phyloP scores from a whole-genome alignment of 108 stramenopile species.

The Skeletonema grethae region DNA sequence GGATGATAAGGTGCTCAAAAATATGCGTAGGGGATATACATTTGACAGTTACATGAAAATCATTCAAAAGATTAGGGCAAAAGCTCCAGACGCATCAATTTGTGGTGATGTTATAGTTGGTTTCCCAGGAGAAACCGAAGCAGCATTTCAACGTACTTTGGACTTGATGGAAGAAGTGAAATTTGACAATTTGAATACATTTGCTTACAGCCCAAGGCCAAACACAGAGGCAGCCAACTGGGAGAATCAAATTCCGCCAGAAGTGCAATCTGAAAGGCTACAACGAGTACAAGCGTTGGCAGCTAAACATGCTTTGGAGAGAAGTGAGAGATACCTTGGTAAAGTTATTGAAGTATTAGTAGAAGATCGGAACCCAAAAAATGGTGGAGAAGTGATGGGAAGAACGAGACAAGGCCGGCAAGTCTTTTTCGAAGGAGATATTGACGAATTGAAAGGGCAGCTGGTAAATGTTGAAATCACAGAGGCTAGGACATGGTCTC shows the following conservation, averaged over 20 bases:
- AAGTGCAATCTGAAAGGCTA: slow-evolving; percentile 88
- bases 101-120: slow-evolving; percentile 86
- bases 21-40: slow-evolving; percentile 92
- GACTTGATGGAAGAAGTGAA: slow-evolving; percentile 79
- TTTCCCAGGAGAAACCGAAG: slow-evolving; percentile 90
- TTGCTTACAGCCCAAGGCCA: slow-evolving; percentile 64
- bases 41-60: slow-evolving; percentile 90
- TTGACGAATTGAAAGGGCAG: slow-evolving; percentile 73
- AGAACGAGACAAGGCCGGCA: slow-evolving; percentile 85
- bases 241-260: slow-evolving; percentile 74
- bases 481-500: slow-evolving; percentile 85
- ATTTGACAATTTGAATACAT: slow-evolving; percentile 62
- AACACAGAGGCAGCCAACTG: slow-evolving; percentile 63
- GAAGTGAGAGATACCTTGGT: slow-evolving; percentile 86
- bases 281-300: slow-evolving; percentile 85
- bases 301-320: slow-evolving; percentile 78
- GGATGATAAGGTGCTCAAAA: slow-evolving; percentile 75
- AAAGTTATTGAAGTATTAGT: slow-evolving; percentile 82
- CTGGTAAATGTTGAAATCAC: slow-evolving; percentile 71
- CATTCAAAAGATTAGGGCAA: slow-evolving; percentile 72
- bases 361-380: slow-evolving; percentile 87
- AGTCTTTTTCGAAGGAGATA: slow-evolving; percentile 86
- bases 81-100: slow-evolving; percentile 79
- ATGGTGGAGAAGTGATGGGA: slow-evolving; percentile 85
- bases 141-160: slow-evolving; percentile 77